Base-by-base conservation (phyloP, 257 asterid genomes). In the Haberlea rhodopensis region DNA sequence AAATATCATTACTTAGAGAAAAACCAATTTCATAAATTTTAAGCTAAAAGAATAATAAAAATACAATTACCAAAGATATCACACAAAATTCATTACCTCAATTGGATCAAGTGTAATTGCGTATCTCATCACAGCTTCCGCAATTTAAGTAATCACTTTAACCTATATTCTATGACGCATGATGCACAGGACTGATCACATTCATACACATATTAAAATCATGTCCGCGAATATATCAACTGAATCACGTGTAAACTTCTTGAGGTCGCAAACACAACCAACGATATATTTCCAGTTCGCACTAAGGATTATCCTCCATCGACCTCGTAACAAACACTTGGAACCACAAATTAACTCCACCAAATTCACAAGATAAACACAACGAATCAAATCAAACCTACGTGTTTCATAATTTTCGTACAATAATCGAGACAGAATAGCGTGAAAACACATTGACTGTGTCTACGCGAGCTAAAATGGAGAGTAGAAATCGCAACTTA, bases 261-360 rank as follows among this genome's bases (percentile, higher is more conserved):
- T 54, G 53, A 28, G 10, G 43, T 57, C 54, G 56, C 62, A 62
- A 68, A 53, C 58, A 28, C 59, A 65, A 53, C 57, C 75, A 63
- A 53, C 34, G 62, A 58, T 3, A 46, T 26, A 60, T 54, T 70
- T 62, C 48, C 57, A 57, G n/a, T 62, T 65, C 70, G 58, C 67
- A 45, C 54, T 10, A 32, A 70, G 72, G 69, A 29, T 21, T 18
- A 52, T 45, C 34, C 71, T 63, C 74, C 70, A 64, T 55, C 45
- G 65, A 78, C 70, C 70, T 71, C 53, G 20, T 53, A 67, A 46
- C 73, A 67, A 75, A 60, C 75, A 70, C 52, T 60, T 53, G 40
- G 51, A 61, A 15, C 10, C 69, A 54, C 61, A 60, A 71, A 61
- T 68, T 28, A 19, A 69, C 70, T 66, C 58, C 49, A 53, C 57